Conservation (phyloP, 495 filamentous ascomycete species). For the Mycothermus thermophilus region DNA sequence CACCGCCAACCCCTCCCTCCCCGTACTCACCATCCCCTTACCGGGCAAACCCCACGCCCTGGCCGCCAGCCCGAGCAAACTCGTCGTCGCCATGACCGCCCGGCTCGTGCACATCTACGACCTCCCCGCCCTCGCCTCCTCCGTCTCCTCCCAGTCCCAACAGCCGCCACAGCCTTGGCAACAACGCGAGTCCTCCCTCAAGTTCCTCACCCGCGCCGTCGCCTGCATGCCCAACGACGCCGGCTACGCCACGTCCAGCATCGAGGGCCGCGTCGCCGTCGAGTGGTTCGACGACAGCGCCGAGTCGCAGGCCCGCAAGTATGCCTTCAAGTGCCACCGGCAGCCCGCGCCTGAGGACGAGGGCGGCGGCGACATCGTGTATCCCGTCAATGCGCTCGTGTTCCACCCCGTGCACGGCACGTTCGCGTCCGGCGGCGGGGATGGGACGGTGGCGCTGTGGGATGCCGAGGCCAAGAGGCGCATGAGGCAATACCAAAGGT, state of each 20-base stretch:
- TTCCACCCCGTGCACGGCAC: slow-evolving; percentile 88
- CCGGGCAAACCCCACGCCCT: slow-evolving; percentile 80
- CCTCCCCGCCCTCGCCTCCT: slow-evolving; percentile 48
- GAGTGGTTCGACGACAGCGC: slow-evolving; percentile 90
- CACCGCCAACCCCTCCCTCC: slow-evolving; percentile 25
- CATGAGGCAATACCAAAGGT: slow-evolving; percentile 79
- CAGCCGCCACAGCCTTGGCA: slow-evolving; percentile 62
- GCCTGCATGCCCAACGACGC: slow-evolving; percentile 94
- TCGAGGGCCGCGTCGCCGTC: slow-evolving; percentile 88
- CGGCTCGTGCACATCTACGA: slow-evolving; percentile 88
- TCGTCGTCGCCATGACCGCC: slow-evolving; percentile 92
- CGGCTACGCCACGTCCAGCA: slow-evolving; percentile 76
- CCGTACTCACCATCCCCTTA: slow-evolving; percentile 47
- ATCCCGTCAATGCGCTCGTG: slow-evolving; percentile 83
- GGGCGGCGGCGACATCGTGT: slow-evolving; percentile 72
- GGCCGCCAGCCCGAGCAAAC: slow-evolving; percentile 62
- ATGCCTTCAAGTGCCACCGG: slow-evolving; percentile 97
- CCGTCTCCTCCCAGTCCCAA: slow-evolving; percentile 31
- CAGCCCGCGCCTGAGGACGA: slow-evolving; percentile 38
- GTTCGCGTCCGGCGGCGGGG: slow-evolving; percentile 85
- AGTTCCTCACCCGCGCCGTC: slow-evolving; percentile 87
- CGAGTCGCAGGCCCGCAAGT: slow-evolving; percentile 78
- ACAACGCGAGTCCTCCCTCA: slow-evolving; percentile 75
- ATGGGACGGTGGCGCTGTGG: slow-evolving; percentile 91
- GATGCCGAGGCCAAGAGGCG: slow-evolving; percentile 85